Evolutionary conservation across 148 eudicot species (phyloP).

Genomic region (Rhododendron kiyosumense): DNA sequence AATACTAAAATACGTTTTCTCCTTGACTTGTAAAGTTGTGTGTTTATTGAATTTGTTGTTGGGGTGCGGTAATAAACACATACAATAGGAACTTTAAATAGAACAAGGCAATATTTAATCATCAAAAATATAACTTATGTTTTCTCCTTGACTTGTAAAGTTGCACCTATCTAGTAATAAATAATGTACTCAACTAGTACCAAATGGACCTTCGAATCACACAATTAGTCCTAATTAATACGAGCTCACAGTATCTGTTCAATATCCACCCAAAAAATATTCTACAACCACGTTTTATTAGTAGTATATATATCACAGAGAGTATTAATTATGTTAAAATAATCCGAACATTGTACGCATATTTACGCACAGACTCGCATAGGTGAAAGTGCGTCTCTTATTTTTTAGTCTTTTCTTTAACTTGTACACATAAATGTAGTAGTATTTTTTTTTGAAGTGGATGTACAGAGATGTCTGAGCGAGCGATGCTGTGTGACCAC

Average conservation of each 20-base stretch:
- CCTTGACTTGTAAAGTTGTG: not conserved
- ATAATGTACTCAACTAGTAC: not conserved
- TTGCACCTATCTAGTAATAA: not conserved
- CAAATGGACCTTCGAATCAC: not conserved
- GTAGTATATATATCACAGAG: not conserved
- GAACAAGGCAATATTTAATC: not conserved
- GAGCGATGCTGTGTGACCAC: too few relatives aligned
- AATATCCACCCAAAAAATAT: not conserved
- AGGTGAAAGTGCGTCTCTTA: not conserved
- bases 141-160: not conserved
- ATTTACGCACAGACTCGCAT: not conserved
- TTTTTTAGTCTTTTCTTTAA: too few relatives aligned
- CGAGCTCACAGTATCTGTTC: not conserved
- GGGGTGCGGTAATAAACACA: not conserved
- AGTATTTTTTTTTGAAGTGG: not conserved
- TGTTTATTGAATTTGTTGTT: not conserved
- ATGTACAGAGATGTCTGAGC: not conserved
- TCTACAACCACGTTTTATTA: not conserved
- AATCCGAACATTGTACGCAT: not conserved
- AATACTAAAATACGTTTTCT: not conserved
- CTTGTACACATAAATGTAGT: too few relatives aligned
- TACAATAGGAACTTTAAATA: not conserved
- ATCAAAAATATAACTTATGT: not conserved
- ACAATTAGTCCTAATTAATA: not conserved
- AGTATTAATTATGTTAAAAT: not conserved